A percentile compares a stretch with the other conserved stretches of the same genome.
Evolutionary conservation across 805 yeast genomes (phyloP).

Genomic region (Saccharomycopsis malanga): DNA sequence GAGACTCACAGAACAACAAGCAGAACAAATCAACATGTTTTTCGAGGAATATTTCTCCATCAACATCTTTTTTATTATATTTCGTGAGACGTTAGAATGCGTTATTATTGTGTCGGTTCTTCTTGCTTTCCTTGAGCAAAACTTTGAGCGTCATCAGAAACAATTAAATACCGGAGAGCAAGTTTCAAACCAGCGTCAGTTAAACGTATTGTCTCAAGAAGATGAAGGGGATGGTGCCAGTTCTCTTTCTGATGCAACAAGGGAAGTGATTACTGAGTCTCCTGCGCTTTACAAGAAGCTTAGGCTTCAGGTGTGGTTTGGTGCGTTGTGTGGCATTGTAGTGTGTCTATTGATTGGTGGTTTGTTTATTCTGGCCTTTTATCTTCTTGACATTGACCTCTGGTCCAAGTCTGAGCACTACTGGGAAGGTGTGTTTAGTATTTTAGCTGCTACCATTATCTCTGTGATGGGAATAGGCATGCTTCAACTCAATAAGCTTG

Average conservation of each 20-base stretch:
- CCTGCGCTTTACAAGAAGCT: constrained; percentile 30
- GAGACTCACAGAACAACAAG: too few species aligned
- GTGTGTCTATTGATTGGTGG: constrained; percentile 71
- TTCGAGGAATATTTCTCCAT: constrained; percentile 20
- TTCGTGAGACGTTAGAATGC: constrained; percentile 92
- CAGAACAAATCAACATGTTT: too few species aligned
- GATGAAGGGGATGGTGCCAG: neutral
- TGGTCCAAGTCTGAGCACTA: constrained; percentile 85
- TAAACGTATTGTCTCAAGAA: neutral
- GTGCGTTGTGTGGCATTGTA: constrained; percentile 64
- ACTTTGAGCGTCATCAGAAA: constrained; percentile 2
- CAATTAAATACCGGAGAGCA: neutral
- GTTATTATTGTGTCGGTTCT: constrained; percentile 84
- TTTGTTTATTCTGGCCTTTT: constrained; percentile 60
- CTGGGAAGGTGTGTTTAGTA: constrained; percentile 82
- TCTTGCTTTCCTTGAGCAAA: constrained; percentile 81
- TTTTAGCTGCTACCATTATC: constrained; percentile 70
- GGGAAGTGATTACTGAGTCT: constrained; percentile 25
- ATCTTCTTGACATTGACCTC: constrained; percentile 70
- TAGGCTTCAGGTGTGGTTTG: constrained; percentile 71
- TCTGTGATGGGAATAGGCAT: constrained; percentile 84
- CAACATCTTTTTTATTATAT: constrained; percentile 72
- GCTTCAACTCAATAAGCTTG: constrained; percentile 70
- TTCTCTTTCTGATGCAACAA: constrained; percentile 12
- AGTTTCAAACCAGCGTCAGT: neutral